A percentile compares a stretch with the other conserved stretches of the same genome.
These are phyloP conservation scores for Isatis tinctoria DNA, from an alignment of 345 rosid genomes.

Conservation along the genomic window DNA sequence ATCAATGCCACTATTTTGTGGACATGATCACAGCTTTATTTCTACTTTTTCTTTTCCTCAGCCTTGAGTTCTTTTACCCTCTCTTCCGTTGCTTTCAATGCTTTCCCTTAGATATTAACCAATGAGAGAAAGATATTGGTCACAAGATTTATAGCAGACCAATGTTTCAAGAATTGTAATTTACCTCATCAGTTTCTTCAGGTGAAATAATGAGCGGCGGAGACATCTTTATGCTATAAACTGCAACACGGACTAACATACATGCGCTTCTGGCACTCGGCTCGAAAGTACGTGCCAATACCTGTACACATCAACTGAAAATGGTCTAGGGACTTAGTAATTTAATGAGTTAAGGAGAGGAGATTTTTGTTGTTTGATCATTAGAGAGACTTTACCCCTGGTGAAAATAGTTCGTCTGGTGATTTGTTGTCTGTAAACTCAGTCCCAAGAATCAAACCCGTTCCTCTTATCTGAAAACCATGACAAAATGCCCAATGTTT, in stretches of 20 bases:
- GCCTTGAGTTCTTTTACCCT: conserved; percentile 80
- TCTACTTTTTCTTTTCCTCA: conserved; percentile 49
- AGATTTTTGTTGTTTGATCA: too few relatives aligned
- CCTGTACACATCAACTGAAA: conserved; percentile 35
- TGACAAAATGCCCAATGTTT: background rate
- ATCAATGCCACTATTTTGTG: too few relatives aligned
- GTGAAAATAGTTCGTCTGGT: too few relatives aligned
- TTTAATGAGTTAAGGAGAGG: too few relatives aligned
- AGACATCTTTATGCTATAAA: conserved; percentile 87
- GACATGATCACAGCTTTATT: too few relatives aligned
- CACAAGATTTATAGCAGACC: background rate
- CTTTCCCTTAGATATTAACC: conserved; percentile 62
- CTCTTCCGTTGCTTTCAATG: conserved; percentile 78
- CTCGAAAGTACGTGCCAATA: conserved; percentile 78
- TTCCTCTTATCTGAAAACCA: conserved; percentile 72
- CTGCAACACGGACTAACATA: conserved; percentile 90
- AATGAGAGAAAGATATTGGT: conserved; percentile 37
- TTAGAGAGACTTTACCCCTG: too few relatives aligned
- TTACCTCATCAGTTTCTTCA: conserved; percentile 75
- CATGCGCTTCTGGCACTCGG: conserved; percentile 73
- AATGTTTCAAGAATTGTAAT: background rate
- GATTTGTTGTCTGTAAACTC: too few relatives aligned
- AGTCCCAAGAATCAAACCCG: conserved; percentile 81
- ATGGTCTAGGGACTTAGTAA: too few relatives aligned
- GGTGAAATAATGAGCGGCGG: conserved; percentile 72